Evolutionary conservation across 441 rosid species (phyloP).

Genomic region (Bruguiera hainesii): DNA sequence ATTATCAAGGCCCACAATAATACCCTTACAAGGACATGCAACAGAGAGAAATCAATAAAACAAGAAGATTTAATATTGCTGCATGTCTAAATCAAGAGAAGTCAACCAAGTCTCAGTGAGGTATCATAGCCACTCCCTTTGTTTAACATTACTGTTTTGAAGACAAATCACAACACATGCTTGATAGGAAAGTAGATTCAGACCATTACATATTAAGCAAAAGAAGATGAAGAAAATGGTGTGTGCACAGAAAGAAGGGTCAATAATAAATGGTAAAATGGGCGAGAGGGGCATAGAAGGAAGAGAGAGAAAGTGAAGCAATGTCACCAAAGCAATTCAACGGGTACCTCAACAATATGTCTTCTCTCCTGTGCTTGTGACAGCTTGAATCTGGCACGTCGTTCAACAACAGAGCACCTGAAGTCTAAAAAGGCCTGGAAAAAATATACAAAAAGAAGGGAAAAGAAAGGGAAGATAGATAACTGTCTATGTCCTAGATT

Average conservation of each 20-base stretch:
- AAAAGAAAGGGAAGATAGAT: neutral
- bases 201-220: too few species aligned
- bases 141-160: neutral
- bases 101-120: neutral
- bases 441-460: conserved; percentile 4
- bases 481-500: too few species aligned
- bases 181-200: too few species aligned
- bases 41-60: conserved; percentile 10
- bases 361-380: conserved; percentile 80
- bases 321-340: too few species aligned
- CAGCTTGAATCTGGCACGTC: conserved; percentile 84
- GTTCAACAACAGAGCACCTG: conserved; percentile 88
- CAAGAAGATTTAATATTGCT: neutral
- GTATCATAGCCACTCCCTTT: neutral
- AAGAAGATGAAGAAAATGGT: too few species aligned
- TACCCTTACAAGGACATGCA: conserved; percentile 50
- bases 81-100: neutral
- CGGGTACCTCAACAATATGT: conserved; percentile 52
- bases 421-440: conserved; percentile 84
- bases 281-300: too few species aligned
- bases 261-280: too few species aligned
- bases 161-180: too few species aligned
- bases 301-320: neutral
- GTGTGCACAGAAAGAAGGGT: too few species aligned
- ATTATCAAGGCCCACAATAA: conserved; percentile 81